These are phyloP conservation scores for Fusarium sp. DNA, from an alignment of 2,329 filamentous ascomycete genomes.

Conservation along the genomic window DNA sequence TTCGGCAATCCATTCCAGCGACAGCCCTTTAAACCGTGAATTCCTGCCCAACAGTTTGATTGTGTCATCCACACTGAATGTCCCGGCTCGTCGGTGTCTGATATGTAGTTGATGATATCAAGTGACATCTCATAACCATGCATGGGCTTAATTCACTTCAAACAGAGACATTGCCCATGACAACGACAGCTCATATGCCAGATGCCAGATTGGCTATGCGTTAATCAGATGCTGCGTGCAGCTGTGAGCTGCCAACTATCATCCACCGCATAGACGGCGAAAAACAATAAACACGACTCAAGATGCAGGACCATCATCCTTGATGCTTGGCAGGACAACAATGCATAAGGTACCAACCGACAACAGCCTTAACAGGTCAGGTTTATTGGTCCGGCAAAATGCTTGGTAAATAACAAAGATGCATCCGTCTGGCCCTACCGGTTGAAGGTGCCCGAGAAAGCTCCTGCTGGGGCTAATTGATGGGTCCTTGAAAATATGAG, in stretches of 20 bases:
- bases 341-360: constrained; percentile 20
- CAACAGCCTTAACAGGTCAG: constrained; percentile 4
- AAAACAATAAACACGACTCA: constrained; percentile 34
- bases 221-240: constrained; percentile 22
- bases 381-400: constrained; percentile 10
- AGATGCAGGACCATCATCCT: constrained; percentile 22
- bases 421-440: constrained; percentile 32
- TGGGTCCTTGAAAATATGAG: constrained; percentile 27
- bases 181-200: constrained; percentile 14
- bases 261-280: not conserved
- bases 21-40: not conserved
- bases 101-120: constrained; percentile 5
- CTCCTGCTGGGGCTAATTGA: constrained; percentile 9
- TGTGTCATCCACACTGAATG: constrained; percentile 1
- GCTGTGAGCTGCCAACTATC: constrained; percentile 9
- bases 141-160: not conserved
- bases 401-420: constrained; percentile 15
- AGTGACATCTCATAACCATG: not conserved
- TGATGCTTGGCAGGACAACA: constrained; percentile 36
- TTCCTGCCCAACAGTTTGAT: constrained; percentile 1
- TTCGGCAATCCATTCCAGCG: not conserved
- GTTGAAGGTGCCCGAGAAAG: constrained; percentile 32
- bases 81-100: constrained; percentile 1
- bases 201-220: constrained; percentile 33
- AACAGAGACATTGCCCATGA: not conserved